Conservation (phyloP, 129 eudicot genomes). For the Flaveria ramosissima region DNA sequence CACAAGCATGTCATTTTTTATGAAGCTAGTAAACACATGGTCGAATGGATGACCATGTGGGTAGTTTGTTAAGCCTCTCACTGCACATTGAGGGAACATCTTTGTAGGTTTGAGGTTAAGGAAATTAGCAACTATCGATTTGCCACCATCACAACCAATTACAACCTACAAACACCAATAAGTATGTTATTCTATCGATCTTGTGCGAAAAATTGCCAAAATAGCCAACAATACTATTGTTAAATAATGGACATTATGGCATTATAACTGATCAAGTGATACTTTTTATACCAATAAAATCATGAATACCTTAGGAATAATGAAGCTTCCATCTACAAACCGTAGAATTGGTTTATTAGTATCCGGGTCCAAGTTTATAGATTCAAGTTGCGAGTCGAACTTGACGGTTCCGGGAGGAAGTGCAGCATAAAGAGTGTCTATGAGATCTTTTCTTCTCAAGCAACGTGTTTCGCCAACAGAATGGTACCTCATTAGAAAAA, state of each 20-base stretch:
- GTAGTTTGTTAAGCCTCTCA: conserved; percentile 60
- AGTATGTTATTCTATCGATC: not conserved
- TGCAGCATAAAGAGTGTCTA: conserved; percentile 56
- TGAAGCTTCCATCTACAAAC: conserved; percentile 47
- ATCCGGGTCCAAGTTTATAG: conserved; percentile 37
- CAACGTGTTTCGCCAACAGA: conserved; percentile 52
- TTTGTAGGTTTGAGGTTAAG: conserved; percentile 51
- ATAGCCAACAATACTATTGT: too few relatives aligned
- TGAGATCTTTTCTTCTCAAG: conserved; percentile 56
- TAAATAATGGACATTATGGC: too few relatives aligned
- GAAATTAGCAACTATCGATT: conserved; percentile 49
- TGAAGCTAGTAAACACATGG: conserved; percentile 44
- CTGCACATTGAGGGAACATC: conserved; percentile 26
- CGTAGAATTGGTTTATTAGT: conserved; percentile 44
- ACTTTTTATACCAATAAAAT: not conserved
- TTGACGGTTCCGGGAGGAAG: conserved; percentile 56
- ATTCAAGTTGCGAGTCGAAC: conserved; percentile 51
- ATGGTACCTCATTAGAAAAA: not conserved
- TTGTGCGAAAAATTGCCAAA: too few relatives aligned
- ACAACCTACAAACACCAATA: conserved; percentile 40
- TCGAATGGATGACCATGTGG: conserved; percentile 53
- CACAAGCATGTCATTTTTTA: conserved; percentile 18
- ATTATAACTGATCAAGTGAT: too few relatives aligned
- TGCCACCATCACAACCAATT: conserved; percentile 69
- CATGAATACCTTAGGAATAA: conserved; percentile 50